A percentile compares a stretch with the other conserved stretches of the same genome.
These are phyloP conservation scores for Mentha longifolia DNA, from an alignment of 257 asterid species.

Conservation along the genomic window DNA sequence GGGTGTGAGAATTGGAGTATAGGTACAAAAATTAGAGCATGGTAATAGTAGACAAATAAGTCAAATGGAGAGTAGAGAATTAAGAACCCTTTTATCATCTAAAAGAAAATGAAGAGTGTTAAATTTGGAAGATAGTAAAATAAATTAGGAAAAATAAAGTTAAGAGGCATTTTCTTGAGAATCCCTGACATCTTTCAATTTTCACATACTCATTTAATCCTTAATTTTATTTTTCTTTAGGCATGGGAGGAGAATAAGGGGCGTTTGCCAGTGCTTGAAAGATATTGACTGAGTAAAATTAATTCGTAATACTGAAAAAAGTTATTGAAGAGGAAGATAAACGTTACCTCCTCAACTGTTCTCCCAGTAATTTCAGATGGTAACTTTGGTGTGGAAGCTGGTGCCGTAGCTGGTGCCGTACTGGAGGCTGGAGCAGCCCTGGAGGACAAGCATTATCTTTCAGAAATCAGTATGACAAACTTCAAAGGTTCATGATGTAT, in stretches of 20 bases:
- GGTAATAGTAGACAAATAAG: constrained; percentile 20
- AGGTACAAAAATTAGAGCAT: constrained; percentile 9
- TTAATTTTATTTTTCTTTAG: background rate
- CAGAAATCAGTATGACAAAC: constrained; percentile 27
- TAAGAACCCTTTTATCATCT: background rate
- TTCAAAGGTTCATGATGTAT: constrained; percentile 11
- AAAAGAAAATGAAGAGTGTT: constrained; percentile 1
- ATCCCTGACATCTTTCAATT: background rate
- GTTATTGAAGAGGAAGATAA: background rate
- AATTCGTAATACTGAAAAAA: background rate
- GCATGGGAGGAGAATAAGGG: background rate
- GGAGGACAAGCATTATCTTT: constrained; percentile 37
- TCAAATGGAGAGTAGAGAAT: constrained; percentile 4
- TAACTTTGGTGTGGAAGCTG: constrained; percentile 65
- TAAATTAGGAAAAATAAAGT: background rate
- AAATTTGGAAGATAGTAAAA: background rate
- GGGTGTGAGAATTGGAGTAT: constrained; percentile 23
- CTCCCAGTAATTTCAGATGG: constrained; percentile 96
- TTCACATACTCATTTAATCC: background rate
- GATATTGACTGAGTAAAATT: background rate
- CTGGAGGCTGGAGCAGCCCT: constrained; percentile 65
- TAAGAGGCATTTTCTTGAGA: background rate
- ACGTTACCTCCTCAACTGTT: constrained; percentile 89
- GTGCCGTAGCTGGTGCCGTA: constrained; percentile 46
- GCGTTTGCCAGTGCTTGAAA: background rate